Percentiles rank a stretch among this genome's conserved stretches.
These are phyloP conservation scores for Aphanomyces invadans DNA, from an alignment of 352 stramenopile genomes.

Conservation along the genomic window DNA sequence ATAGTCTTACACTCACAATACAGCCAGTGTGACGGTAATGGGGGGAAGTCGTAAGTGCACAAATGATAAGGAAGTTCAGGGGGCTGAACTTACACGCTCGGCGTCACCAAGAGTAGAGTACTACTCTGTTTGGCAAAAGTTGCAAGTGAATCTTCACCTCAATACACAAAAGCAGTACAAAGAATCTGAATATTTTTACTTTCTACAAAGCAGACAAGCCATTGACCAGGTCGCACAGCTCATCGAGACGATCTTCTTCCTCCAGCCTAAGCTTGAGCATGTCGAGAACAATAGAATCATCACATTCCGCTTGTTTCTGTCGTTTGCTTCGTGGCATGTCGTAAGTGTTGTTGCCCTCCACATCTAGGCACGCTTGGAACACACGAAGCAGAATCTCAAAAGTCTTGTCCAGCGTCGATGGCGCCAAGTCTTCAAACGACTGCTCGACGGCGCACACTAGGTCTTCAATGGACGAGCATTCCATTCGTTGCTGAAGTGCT, in stretches of 20 bases:
- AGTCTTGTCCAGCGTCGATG: background rate
- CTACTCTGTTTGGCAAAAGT: background rate
- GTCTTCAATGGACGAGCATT: background rate
- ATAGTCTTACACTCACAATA: too few relatives aligned
- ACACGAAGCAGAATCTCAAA: background rate
- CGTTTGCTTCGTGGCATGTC: background rate
- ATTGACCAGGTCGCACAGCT: background rate
- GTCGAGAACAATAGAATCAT: background rate
- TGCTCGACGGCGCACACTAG: background rate
- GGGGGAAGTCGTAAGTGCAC: too few relatives aligned
- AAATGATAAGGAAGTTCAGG: too few relatives aligned
- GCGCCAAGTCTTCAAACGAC: background rate
- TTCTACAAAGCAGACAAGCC: background rate
- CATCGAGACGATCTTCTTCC: background rate
- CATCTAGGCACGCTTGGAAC: background rate
- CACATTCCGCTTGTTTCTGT: background rate
- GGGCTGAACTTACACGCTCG: too few relatives aligned
- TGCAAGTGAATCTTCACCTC: constrained; percentile 2
- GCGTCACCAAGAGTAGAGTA: too few relatives aligned
- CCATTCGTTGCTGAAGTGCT: constrained; percentile 21
- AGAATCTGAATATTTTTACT: constrained; percentile 4
- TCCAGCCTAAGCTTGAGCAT: background rate
- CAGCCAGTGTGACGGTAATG: too few relatives aligned
- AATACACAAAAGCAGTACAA: background rate
- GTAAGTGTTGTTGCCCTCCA: background rate